Percentiles rank a stretch among this genome's conserved stretches.
phyloP scores from a whole-genome alignment of 192 early-diverging fungal species.

The Pilobolus umbonatus region DNA sequence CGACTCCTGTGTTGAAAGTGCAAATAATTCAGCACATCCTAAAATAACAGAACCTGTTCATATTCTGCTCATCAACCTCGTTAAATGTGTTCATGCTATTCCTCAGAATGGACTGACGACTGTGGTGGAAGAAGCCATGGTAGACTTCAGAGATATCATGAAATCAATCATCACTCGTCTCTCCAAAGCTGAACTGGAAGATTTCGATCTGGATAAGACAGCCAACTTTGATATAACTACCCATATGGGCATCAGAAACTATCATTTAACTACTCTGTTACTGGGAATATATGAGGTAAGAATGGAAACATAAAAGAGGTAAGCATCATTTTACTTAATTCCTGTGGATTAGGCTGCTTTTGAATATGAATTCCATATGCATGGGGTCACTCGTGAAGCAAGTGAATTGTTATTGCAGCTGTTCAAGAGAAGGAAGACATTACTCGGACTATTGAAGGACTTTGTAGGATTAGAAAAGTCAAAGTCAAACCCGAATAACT shows the following conservation, averaged over 20 bases:
- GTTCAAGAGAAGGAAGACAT: constrained; percentile 40
- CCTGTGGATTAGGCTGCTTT: constrained; percentile 24
- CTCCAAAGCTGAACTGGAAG: constrained; percentile 51
- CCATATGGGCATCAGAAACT: constrained; percentile 50
- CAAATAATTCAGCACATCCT: constrained; percentile 28
- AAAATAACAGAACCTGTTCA: constrained; percentile 46
- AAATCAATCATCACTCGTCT: constrained; percentile 31
- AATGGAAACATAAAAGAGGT: not conserved
- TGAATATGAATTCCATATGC: constrained; percentile 29
- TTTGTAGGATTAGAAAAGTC: no score
- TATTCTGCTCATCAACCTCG: constrained; percentile 10
- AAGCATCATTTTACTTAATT: not conserved
- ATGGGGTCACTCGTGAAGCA: constrained; percentile 16
- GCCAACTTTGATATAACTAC: constrained; percentile 56
- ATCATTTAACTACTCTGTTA: constrained; percentile 44
- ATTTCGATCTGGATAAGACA: constrained; percentile 60
- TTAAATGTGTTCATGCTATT: constrained; percentile 6
- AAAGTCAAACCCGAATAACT: no score
- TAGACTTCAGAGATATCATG: not conserved
- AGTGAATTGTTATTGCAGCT: constrained; percentile 37
- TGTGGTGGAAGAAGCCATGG: not conserved
- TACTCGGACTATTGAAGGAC: constrained; percentile 41
- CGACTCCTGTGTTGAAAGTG: constrained; percentile 20
- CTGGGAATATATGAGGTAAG: constrained; percentile 56
- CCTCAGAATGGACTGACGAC: not conserved